Evolutionary conservation across 176 grass and related monocot species (phyloP).

Genomic region (Sorghum bicolor): Sorghum_bicolor_NCBIv3 NC_012872.2:67183001-67183500

Average conservation of each 20-base stretch:
- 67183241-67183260: background rate
- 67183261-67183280: constrained; percentile 14
- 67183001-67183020: constrained; percentile 90
- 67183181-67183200: constrained; percentile 97
- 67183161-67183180: constrained; percentile 99
- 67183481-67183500: constrained; percentile 50
- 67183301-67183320: background rate
- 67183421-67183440: constrained; percentile 96
- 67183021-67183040: constrained; percentile 82
- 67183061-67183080: constrained; percentile 92
- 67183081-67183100: constrained; percentile 83
- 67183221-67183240: constrained; percentile 47
- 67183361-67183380: background rate
- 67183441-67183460: constrained; percentile 85
- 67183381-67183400: background rate
- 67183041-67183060: constrained; percentile 96
- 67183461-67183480: constrained; percentile 74
- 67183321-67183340: background rate
- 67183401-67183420: constrained; percentile 50
- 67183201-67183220: constrained; percentile 95
- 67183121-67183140: constrained; percentile 90
- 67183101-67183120: constrained; percentile 98
- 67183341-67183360: background rate
- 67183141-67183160: constrained; percentile 94
- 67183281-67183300: constrained; percentile 16